A percentile compares a stretch with the other conserved stretches of the same genome.
phyloP scores from a whole-genome alignment of 441 rosid genomes.

The Viola pubescens region DNA sequence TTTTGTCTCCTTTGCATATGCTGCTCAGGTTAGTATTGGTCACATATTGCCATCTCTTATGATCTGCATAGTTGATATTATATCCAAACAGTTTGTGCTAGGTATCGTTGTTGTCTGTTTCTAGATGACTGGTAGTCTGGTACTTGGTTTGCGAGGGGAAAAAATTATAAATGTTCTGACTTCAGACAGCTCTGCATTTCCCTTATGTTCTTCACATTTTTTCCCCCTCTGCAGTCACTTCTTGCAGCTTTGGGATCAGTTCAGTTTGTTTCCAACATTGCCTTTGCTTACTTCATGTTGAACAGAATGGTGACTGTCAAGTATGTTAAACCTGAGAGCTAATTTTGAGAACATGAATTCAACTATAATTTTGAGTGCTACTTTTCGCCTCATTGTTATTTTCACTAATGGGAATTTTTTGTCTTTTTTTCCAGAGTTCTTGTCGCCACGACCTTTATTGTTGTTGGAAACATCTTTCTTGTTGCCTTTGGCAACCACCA shows the following conservation, averaged over 20 bases:
- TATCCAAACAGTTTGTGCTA: not conserved
- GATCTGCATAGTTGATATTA: constrained; percentile 1
- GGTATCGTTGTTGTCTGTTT: too few relatives aligned
- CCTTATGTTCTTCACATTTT: constrained; percentile 5
- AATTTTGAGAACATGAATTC: constrained; percentile 4
- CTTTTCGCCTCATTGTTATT: constrained; percentile 5
- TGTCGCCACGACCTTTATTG: constrained; percentile 86
- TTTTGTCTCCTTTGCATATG: constrained; percentile 96
- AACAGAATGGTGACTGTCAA: constrained; percentile 87
- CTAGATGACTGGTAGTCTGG: too few relatives aligned
- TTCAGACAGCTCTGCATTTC: not conserved
- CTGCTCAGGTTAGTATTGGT: constrained; percentile 79
- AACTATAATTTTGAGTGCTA: constrained; percentile 1
- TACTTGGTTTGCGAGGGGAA: too few relatives aligned
- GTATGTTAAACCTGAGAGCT: constrained; percentile 49
- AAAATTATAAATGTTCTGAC: too few relatives aligned
- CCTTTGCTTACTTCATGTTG: constrained; percentile 83
- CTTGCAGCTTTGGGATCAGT: constrained; percentile 96
- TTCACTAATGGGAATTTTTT: constrained; percentile 14
- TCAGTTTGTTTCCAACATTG: constrained; percentile 94
- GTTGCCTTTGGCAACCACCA: constrained; percentile 97
- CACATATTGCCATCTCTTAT: not conserved
- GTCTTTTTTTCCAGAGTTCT: constrained; percentile 50
- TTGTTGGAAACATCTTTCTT: constrained; percentile 88
- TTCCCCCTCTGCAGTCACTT: constrained; percentile 66